Conservation (phyloP, 192 early-diverging fungal genomes). For the Chytriomyces confervae region DNA sequence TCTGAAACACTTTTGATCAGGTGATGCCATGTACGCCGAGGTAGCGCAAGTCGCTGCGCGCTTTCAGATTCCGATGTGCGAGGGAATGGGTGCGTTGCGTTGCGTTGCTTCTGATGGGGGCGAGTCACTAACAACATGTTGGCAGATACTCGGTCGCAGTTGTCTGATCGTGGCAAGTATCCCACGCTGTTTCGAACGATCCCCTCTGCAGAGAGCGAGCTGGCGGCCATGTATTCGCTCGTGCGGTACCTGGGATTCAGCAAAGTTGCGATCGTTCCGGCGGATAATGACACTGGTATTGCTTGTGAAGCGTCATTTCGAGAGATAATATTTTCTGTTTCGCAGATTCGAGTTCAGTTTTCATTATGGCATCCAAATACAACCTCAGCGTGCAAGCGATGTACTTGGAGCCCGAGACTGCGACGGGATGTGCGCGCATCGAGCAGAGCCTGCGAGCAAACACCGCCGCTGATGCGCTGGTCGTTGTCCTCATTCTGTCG, state of each 20-base stretch:
- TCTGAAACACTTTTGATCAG: background rate
- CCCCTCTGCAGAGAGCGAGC: slow-evolving; percentile 4
- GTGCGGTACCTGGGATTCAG: background rate
- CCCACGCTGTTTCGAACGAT: slow-evolving; percentile 27
- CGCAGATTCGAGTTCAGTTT: no score
- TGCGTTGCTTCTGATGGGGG: background rate
- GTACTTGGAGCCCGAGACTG: no score
- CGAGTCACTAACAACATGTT: background rate
- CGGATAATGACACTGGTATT: no score
- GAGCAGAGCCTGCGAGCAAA: no score
- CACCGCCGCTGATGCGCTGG: no score
- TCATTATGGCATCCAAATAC: no score
- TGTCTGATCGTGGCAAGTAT: slow-evolving; percentile 12
- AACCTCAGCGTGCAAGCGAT: no score
- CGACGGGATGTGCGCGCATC: no score
- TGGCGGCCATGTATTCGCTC: background rate
- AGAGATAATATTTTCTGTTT: no score
- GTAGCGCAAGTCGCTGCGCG: slow-evolving; percentile 7
- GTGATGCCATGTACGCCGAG: slow-evolving; percentile 15
- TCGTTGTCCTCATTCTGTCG: no score
- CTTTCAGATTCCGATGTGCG: slow-evolving; percentile 16
- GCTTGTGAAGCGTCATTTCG: no score
- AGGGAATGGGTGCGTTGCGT: slow-evolving; percentile 5
- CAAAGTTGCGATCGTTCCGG: background rate
- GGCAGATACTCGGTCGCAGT: background rate